Conservation (phyloP, 306 rosid genomes). For the Oemleria cerasiformis region DNA sequence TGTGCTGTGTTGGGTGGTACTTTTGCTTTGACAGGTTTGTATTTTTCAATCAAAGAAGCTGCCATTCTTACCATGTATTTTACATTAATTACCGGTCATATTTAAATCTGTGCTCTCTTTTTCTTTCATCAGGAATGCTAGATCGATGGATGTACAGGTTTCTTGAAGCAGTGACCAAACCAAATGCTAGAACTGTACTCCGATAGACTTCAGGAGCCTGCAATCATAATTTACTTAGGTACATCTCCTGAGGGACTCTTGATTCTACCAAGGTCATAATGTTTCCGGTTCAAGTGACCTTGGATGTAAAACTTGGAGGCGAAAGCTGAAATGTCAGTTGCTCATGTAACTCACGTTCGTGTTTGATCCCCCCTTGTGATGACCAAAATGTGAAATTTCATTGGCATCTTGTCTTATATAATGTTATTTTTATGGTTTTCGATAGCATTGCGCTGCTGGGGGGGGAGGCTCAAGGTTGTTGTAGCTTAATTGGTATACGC, state of each 20-base stretch:
- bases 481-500: background rate
- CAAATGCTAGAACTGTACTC: constrained; percentile 45
- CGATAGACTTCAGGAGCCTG: constrained; percentile 29
- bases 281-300: constrained; percentile 11
- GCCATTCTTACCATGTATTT: background rate
- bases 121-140: constrained; percentile 60
- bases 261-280: constrained; percentile 5
- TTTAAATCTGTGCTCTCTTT: constrained; percentile 6
- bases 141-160: constrained; percentile 94
- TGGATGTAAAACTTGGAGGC: constrained; percentile 16
- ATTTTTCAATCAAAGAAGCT: background rate
- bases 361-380: constrained; percentile 6
- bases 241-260: constrained; percentile 1
- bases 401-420: background rate
- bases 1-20: constrained; percentile 98
- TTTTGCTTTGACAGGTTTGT: constrained; percentile 88
- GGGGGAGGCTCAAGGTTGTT: constrained; percentile 21
- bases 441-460: no score
- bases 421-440: no score
- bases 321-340: constrained; percentile 7
- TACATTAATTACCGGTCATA: background rate
- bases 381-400: background rate
- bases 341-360: constrained; percentile 14
- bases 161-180: constrained; percentile 69
- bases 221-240: background rate